A percentile compares a stretch with the other conserved stretches of the same genome.
Evolutionary conservation across 805 yeast species (phyloP).

Genomic region (Jamesozyma jinghongensis): DNA sequence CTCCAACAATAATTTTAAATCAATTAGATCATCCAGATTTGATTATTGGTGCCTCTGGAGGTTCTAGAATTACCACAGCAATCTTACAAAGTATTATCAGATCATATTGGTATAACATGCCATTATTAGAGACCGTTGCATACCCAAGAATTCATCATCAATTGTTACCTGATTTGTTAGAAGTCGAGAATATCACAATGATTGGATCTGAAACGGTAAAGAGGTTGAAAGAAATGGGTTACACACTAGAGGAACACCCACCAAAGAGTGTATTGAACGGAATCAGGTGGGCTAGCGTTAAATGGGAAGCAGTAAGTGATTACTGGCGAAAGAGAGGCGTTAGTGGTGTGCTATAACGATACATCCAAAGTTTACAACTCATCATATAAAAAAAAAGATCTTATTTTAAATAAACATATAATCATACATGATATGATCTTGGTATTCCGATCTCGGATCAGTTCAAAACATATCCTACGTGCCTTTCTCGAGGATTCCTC

Average conservation of each 20-base stretch:
- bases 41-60: conserved; percentile 90
- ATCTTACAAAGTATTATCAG: conserved; percentile 74
- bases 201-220: conserved; percentile 35
- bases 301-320: conserved; percentile 72
- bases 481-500: background rate
- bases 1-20: conserved; percentile 60
- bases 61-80: conserved; percentile 76
- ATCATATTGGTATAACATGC: conserved; percentile 45
- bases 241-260: conserved; percentile 33
- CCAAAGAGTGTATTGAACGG: conserved; percentile 55
- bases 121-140: conserved; percentile 60
- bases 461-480: too few relatives aligned
- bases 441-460: too few relatives aligned
- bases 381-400: background rate
- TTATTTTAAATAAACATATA: background rate
- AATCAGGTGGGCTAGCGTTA: conserved; percentile 33
- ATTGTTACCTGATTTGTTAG: conserved; percentile 60
- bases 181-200: conserved; percentile 45
- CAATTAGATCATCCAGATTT: conserved; percentile 46
- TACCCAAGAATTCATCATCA: conserved; percentile 88
- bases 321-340: conserved; percentile 79
- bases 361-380: too few relatives aligned
- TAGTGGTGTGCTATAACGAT: too few relatives aligned
- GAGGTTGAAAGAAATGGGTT: conserved; percentile 40
- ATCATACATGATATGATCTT: too few relatives aligned